Base-by-base conservation (phyloP, 2,329 filamentous ascomycete genomes). In the Verticillium dahliae region DNA sequence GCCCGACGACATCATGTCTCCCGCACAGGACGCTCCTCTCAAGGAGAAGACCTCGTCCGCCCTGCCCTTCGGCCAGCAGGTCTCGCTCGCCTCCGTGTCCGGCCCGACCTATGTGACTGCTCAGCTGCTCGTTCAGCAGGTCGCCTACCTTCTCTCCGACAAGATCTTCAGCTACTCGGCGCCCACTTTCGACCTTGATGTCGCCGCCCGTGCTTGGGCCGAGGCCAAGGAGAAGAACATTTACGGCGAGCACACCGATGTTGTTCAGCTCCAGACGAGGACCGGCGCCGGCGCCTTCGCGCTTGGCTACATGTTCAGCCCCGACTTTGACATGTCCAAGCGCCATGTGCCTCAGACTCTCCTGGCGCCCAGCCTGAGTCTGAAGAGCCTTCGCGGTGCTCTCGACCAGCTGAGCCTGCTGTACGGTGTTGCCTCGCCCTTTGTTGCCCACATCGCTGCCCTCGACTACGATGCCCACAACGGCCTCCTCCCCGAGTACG, bases 121-220 rank as follows among this genome's bases (percentile, higher is more conserved):
- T 35, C 95, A 99, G 78, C 87, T 92, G 27, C 85, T 99, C 61
- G 90, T 98, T 66, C 95, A 99, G 80, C 95, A 99, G 78, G 90
- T 98, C 66, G 92, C 94, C 64, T 99, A 97, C 79, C 86, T 91
- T 66, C 84, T 99, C 64, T 98, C 94, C 61, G 93, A 98, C 81
- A 97, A 96, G 82, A 88, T 98, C 78, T 99, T 97, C 80, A 90
- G 93, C 61, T 98, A 96, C 81, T 98, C 94, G 2, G 92, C 93
- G 34, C 91, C 96, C 71, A 90, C 91, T 14, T 98, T 97, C 71
- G 91, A 96, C 73, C 84, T 99, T 66, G 94, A 98, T 74, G 76
- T 88, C 65, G 92, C 93, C 56, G 88, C 91, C 60, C 90, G 89
- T 75, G 77, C 86, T 67, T 99, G 95, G 95, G 83, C 86, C 58